Percentiles rank a stretch among this genome's conserved stretches.
These are phyloP conservation scores for Silene coronaria DNA, from an alignment of 179 eudicot genomes.

Conservation along the genomic window DNA sequence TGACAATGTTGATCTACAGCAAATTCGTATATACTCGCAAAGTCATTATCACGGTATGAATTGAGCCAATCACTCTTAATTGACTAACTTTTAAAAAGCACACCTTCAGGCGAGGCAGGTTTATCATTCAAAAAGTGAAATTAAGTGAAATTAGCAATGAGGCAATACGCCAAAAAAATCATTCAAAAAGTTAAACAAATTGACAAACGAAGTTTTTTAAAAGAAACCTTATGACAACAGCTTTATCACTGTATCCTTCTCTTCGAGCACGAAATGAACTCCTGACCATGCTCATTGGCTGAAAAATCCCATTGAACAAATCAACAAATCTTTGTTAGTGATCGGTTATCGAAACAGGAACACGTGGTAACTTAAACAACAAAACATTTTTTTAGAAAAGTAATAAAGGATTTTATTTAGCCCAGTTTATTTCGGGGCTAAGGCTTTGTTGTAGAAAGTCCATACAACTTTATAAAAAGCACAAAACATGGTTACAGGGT, in stretches of 20 bases:
- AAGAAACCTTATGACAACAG: conserved; percentile 77
- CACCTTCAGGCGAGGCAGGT: background rate
- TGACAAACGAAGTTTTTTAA: background rate
- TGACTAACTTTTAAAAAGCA: background rate
- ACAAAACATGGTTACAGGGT: background rate
- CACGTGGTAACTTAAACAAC: background rate
- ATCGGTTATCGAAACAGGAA: conserved; percentile 6
- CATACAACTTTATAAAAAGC: background rate
- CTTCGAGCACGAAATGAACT: conserved; percentile 71
- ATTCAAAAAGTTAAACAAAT: background rate
- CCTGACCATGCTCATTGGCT: conserved; percentile 83
- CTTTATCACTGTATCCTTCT: conserved; percentile 93
- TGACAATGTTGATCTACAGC: background rate
- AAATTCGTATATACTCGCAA: background rate
- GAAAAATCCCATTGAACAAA: conserved; percentile 20
- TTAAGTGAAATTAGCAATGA: background rate
- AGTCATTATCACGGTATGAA: background rate
- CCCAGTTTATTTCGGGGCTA: background rate
- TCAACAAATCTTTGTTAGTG: conserved; percentile 7
- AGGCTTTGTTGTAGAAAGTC: background rate
- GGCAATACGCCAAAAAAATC: background rate
- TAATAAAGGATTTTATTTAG: background rate
- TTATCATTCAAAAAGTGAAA: too few species aligned
- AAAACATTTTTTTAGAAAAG: background rate
- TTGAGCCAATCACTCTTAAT: background rate